Percentiles rank a stretch among this genome's conserved stretches.
phyloP scores from a whole-genome alignment of 2,329 filamentous ascomycete genomes.

The Alternaria viburni region DNA sequence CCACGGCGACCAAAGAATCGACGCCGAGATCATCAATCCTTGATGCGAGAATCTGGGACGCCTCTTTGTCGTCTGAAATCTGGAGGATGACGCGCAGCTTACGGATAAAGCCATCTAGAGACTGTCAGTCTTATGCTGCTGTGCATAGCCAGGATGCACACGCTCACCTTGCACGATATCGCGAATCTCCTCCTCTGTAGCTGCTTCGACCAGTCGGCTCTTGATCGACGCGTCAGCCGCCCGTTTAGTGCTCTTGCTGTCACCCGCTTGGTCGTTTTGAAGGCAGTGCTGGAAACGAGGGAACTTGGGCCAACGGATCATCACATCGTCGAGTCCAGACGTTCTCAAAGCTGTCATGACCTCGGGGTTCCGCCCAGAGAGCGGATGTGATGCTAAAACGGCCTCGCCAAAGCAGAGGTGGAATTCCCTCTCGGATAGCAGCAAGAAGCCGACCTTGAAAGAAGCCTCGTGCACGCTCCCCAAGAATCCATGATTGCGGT shows the following conservation, averaged over 20 bases:
- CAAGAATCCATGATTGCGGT: neutral
- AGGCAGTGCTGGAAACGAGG: neutral
- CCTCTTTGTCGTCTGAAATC: neutral
- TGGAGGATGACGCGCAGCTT: neutral
- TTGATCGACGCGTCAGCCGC: neutral
- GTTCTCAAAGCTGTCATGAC: neutral
- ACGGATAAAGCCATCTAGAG: neutral
- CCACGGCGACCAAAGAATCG: conserved; percentile 51
- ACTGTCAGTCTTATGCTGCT: neutral
- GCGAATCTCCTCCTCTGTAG: neutral
- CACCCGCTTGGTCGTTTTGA: neutral
- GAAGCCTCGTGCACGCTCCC: neutral
- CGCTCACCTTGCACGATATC: neutral
- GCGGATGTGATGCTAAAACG: conserved; percentile 4
- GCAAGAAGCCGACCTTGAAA: neutral
- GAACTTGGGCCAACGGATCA: neutral
- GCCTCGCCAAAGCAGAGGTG: conserved; percentile 17
- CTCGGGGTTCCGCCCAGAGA: neutral
- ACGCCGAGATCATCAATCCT: conserved; percentile 38
- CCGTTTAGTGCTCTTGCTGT: neutral
- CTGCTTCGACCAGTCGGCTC: neutral
- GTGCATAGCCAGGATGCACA: neutral
- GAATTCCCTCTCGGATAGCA: conserved; percentile 22
- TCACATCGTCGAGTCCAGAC: neutral
- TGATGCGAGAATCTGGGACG: neutral